Conservation (phyloP, 192 early-diverging fungal species). For the Linnemannia elongata region DNA sequence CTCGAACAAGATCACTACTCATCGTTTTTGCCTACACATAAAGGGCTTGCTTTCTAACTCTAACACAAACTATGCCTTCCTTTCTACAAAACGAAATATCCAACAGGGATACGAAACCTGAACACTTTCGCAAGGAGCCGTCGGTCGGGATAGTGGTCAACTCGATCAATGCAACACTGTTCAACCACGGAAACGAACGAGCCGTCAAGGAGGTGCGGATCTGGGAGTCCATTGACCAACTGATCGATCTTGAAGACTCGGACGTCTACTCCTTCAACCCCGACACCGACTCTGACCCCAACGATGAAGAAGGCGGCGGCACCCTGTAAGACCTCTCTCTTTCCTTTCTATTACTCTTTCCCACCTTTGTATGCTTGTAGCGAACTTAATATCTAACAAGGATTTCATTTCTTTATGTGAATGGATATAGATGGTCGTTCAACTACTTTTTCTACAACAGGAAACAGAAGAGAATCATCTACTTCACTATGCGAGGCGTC, state of each 20-base stretch:
- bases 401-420: neutral
- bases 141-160: constrained; percentile 79
- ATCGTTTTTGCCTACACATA: no score
- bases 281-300: constrained; percentile 89
- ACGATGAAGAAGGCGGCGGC: constrained; percentile 86
- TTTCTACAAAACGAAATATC: neutral
- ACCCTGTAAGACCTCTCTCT: constrained; percentile 25
- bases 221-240: constrained; percentile 90
- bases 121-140: constrained; percentile 84
- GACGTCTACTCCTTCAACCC: constrained; percentile 94
- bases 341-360: neutral
- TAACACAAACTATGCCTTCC: neutral
- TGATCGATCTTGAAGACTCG: constrained; percentile 84
- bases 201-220: constrained; percentile 72
- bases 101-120: constrained; percentile 79
- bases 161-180: constrained; percentile 87
- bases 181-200: constrained; percentile 83
- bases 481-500: constrained; percentile 90
- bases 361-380: neutral
- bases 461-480: constrained; percentile 91
- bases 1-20: no score
- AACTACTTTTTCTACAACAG: constrained; percentile 98
- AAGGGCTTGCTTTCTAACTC: no score
- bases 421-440: constrained; percentile 83
- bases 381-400: neutral